These are phyloP conservation scores for Termitomyces eurrhizus DNA, from an alignment of 768 basidiomycete genomes.

Conservation along the genomic window DNA sequence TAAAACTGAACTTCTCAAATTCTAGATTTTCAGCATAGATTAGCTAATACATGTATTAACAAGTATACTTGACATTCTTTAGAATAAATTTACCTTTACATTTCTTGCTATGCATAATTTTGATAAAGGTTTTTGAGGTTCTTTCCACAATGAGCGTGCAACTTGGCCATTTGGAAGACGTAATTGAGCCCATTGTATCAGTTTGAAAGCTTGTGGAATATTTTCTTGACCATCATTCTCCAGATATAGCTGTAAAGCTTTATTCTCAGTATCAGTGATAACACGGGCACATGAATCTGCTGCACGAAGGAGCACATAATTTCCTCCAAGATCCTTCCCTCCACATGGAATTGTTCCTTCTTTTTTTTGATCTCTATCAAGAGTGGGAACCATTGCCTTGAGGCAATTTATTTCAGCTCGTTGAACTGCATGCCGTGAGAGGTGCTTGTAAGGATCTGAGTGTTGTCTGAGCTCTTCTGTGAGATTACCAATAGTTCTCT, in stretches of 20 bases:
- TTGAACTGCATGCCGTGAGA: constrained; percentile 1
- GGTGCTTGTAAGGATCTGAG: constrained; percentile 15
- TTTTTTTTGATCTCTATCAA: not conserved
- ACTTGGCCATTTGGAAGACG: constrained; percentile 20
- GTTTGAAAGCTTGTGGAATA: not conserved
- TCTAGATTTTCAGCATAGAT: not conserved
- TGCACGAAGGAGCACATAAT: not conserved
- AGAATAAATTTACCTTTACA: not conserved
- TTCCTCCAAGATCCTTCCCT: not conserved
- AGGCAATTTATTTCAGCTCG: constrained; percentile 9
- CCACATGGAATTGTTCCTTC: not conserved
- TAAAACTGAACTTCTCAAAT: not conserved
- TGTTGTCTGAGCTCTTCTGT: constrained; percentile 9
- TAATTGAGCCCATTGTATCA: constrained; percentile 16
- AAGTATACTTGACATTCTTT: not conserved
- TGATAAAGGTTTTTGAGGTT: not conserved
- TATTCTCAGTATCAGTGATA: not conserved
- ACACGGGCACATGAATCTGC: not conserved
- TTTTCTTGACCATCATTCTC: not conserved
- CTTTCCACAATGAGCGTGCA: constrained; percentile 17
- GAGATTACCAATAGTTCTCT: constrained; percentile 6
- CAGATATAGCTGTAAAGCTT: not conserved
- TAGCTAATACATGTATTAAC: not conserved
- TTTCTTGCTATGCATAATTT: not conserved
- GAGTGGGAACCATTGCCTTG: constrained; percentile 8